phyloP scores from a whole-genome alignment of 1,139 yeast genomes.

The Taiozyma sp. region DNA sequence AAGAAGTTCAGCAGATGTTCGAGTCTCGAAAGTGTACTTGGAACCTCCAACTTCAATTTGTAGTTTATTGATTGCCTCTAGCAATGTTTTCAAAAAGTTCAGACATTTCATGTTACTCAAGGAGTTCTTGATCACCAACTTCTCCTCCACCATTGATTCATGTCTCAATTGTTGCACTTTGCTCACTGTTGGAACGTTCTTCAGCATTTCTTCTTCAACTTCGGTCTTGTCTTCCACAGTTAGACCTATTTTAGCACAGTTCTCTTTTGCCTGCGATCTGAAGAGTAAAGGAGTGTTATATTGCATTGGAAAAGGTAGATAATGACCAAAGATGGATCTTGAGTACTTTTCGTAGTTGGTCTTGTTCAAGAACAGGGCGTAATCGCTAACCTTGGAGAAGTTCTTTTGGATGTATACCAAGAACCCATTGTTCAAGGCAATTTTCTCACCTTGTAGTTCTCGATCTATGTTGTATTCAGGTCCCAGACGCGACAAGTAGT shows the following conservation, averaged over 20 bases:
- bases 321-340: conserved; percentile 49
- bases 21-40: conserved; percentile 21
- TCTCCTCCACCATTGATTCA: conserved; percentile 38
- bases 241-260: conserved; percentile 32
- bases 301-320: conserved; percentile 82
- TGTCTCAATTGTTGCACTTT: conserved; percentile 46
- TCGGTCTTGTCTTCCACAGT: conserved; percentile 23
- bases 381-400: conserved; percentile 47
- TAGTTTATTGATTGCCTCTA: conserved; percentile 27
- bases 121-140: conserved; percentile 41
- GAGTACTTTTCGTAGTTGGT: conserved; percentile 62
- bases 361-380: conserved; percentile 54
- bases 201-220: conserved; percentile 25
- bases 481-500: conserved; percentile 24
- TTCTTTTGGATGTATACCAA: conserved; percentile 35
- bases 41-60: conserved; percentile 17
- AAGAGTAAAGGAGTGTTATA: conserved; percentile 65
- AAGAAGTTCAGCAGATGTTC: conserved; percentile 31
- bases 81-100: conserved; percentile 32
- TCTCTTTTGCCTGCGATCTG: conserved; percentile 41
- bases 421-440: conserved; percentile 31
- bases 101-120: conserved; percentile 48
- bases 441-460: conserved; percentile 12
- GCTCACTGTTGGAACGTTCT: conserved; percentile 40
- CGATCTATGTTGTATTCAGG: conserved; percentile 14